Evolutionary conservation across 331 rosid species (phyloP).

Genomic region (Erythrophleum ivorense): DNA sequence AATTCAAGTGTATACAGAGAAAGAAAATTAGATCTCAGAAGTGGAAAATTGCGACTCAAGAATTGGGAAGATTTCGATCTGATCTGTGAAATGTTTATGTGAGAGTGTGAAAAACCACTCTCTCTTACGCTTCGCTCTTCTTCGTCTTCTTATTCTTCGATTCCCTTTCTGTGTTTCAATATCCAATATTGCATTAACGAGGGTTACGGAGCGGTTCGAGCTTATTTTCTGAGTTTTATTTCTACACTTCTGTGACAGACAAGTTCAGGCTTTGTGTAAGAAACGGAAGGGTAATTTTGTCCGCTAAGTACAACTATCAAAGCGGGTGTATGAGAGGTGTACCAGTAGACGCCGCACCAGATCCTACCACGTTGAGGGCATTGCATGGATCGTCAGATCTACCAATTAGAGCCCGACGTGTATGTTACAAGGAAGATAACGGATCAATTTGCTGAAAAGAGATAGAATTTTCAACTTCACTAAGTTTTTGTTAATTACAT

Average conservation of each 20-base stretch:
- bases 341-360: conserved; percentile 12
- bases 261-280: too few relatives aligned
- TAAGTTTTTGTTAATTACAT: too few relatives aligned
- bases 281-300: too few relatives aligned
- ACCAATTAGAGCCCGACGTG: conserved; percentile 28
- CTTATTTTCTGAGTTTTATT: conserved; percentile 29
- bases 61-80: conserved; percentile 50
- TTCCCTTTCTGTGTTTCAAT: conserved; percentile 15
- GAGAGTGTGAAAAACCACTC: conserved; percentile 58
- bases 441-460: background rate
- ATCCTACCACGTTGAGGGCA: background rate
- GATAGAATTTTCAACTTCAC: background rate
- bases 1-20: conserved; percentile 29
- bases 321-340: background rate
- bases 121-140: conserved; percentile 27
- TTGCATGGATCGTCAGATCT: background rate
- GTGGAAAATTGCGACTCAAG: background rate
- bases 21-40: conserved; percentile 45
- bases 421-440: background rate
- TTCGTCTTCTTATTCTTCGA: background rate
- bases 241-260: background rate
- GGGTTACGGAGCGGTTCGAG: conserved; percentile 9
- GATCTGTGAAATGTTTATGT: conserved; percentile 54
- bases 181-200: conserved; percentile 33
- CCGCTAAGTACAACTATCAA: conserved; percentile 28